Evolutionary conservation across 1,284 basidiomycete genomes (phyloP).

Genomic region (Papiliotrema laurentii): DNA sequence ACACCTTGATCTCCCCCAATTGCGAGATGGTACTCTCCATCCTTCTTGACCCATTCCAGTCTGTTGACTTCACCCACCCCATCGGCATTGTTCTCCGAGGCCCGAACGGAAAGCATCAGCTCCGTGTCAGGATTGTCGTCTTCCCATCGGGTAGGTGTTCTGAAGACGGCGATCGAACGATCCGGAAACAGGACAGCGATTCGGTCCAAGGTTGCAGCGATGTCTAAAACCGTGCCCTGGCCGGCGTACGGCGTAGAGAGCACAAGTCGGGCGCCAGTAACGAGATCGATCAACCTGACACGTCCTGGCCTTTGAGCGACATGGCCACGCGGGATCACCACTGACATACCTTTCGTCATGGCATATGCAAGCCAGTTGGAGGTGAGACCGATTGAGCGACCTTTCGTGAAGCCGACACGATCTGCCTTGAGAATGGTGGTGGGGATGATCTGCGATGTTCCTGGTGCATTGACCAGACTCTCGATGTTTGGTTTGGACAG

Average conservation of each 20-base stretch:
- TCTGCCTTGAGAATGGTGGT: constrained; percentile 31
- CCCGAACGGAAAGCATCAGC: constrained; percentile 14
- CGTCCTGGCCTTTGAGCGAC: constrained; percentile 19
- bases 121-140: constrained; percentile 26
- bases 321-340: not conserved
- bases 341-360: constrained; percentile 24
- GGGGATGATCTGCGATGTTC: constrained; percentile 23
- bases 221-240: constrained; percentile 27
- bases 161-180: constrained; percentile 24
- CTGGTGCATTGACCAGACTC: constrained; percentile 18
- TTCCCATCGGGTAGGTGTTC: constrained; percentile 26
- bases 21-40: constrained; percentile 20
- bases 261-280: constrained; percentile 29
- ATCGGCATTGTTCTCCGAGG: constrained; percentile 1
- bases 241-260: constrained; percentile 19
- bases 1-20: constrained; percentile 36
- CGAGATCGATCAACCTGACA: constrained; percentile 33
- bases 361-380: constrained; percentile 35
- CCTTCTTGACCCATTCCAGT: constrained; percentile 34
- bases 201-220: constrained; percentile 21
- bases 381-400: constrained; percentile 32
- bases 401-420: constrained; percentile 15
- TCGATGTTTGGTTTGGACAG: constrained; percentile 29
- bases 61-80: constrained; percentile 20
- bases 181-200: constrained; percentile 32